A percentile compares a stretch with the other conserved stretches of the same genome.
These are phyloP conservation scores for Dryas alaskensis DNA, from an alignment of 306 rosid species.

Conservation along the genomic window DNA sequence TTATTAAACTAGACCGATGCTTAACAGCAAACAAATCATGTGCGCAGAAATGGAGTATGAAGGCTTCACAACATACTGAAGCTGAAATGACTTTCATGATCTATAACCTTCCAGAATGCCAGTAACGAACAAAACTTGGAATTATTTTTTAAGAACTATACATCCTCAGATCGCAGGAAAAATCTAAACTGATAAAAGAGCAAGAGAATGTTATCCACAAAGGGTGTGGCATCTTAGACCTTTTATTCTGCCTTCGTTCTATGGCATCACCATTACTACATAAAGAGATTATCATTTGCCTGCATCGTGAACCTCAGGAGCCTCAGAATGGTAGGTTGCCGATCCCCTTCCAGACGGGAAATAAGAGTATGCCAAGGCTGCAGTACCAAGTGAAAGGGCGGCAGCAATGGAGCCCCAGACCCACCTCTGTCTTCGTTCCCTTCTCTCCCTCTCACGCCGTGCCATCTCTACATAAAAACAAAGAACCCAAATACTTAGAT, in stretches of 20 bases:
- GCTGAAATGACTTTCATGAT: constrained; percentile 5
- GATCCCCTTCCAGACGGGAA: constrained; percentile 52
- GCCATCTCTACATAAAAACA: constrained; percentile 56
- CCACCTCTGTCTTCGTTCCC: constrained; percentile 73
- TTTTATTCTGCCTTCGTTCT: constrained; percentile 48
- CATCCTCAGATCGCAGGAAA: constrained; percentile 36
- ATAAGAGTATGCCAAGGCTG: constrained; percentile 75
- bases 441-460: constrained; percentile 71
- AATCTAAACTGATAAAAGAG: constrained; percentile 32
- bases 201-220: constrained; percentile 37
- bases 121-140: constrained; percentile 25
- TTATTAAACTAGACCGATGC: background rate
- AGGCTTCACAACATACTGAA: background rate
- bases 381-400: constrained; percentile 57
- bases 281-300: constrained; percentile 29
- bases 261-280: constrained; percentile 31
- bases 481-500: constrained; percentile 5
- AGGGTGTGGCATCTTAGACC: constrained; percentile 32
- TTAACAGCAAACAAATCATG: background rate
- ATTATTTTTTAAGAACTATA: constrained; percentile 27
- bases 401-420: constrained; percentile 80
- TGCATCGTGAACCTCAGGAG: constrained; percentile 41
- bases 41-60: background rate
- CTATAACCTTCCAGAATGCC: constrained; percentile 24
- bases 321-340: constrained; percentile 24